Evolutionary conservation across 1,284 basidiomycete genomes (phyloP).

Genomic region (Dichomitus squalens): DNA sequence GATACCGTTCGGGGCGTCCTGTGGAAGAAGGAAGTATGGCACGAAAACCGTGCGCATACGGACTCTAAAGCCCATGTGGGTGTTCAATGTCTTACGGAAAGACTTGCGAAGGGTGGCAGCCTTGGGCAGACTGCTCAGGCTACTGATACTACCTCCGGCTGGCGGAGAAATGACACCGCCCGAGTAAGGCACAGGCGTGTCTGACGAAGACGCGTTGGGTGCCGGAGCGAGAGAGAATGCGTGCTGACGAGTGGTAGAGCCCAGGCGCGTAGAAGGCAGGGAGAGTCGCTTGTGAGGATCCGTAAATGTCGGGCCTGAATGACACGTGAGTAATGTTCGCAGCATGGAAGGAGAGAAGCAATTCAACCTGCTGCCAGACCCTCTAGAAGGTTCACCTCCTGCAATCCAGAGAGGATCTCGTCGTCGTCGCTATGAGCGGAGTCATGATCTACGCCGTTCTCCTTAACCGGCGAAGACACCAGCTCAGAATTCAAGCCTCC

Average conservation of each 20-base stretch:
- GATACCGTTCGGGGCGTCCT: constrained; percentile 14
- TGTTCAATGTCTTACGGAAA: constrained; percentile 76
- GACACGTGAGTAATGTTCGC: background rate
- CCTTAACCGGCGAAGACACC: constrained; percentile 22
- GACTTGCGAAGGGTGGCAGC: constrained; percentile 77
- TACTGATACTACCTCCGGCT: background rate
- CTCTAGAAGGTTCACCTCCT: constrained; percentile 81
- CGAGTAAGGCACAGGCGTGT: constrained; percentile 43
- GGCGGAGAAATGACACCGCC: constrained; percentile 31
- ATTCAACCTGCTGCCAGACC: constrained; percentile 57
- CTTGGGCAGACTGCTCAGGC: constrained; percentile 17
- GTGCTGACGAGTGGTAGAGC: constrained; percentile 59
- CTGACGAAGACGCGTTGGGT: constrained; percentile 41
- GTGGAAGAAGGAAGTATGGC: constrained; percentile 70
- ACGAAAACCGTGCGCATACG: constrained; percentile 89
- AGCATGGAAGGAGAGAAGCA: background rate
- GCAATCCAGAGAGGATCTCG: constrained; percentile 51
- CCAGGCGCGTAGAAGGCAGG: constrained; percentile 68
- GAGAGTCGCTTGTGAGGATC: constrained; percentile 39
- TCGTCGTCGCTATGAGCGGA: constrained; percentile 35
- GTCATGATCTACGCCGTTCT: constrained; percentile 7
- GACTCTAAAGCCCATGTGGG: constrained; percentile 81
- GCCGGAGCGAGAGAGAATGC: constrained; percentile 63
- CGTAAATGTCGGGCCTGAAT: constrained; percentile 50
- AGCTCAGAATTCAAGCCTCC: constrained; percentile 31